Evolutionary conservation across 2,329 filamentous ascomycete genomes (phyloP).

Genomic region (Monosporascus sp.): DNA sequence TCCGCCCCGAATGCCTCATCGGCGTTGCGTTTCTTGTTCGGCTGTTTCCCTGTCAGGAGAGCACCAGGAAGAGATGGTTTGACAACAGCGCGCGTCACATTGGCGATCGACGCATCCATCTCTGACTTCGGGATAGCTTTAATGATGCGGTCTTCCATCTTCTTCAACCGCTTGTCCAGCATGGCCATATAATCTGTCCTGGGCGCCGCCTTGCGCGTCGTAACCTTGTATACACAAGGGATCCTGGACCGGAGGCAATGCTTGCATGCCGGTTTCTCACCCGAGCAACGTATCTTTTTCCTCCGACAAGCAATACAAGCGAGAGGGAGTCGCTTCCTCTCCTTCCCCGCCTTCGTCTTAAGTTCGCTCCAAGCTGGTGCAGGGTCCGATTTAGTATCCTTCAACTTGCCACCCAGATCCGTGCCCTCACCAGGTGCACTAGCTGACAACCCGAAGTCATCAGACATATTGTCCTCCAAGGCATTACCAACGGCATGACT

Average conservation of each 20-base stretch:
- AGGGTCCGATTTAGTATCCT: constrained; percentile 54
- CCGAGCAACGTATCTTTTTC: constrained; percentile 97
- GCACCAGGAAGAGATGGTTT: constrained; percentile 68
- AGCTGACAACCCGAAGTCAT: constrained; percentile 54
- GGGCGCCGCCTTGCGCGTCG: constrained; percentile 86
- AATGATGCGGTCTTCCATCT: constrained; percentile 97
- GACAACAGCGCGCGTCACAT: constrained; percentile 74
- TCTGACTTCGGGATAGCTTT: constrained; percentile 90
- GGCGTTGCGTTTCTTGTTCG: constrained; percentile 71
- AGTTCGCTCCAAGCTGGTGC: constrained; percentile 73
- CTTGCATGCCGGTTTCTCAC: constrained; percentile 96
- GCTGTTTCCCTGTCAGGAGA: constrained; percentile 45
- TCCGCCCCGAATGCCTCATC: constrained; percentile 85
- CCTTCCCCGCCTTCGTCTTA: constrained; percentile 91
- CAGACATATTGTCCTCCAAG: constrained; percentile 48
- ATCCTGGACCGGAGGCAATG: constrained; percentile 90
- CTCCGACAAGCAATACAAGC: constrained; percentile 93
- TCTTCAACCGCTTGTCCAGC: constrained; percentile 90
- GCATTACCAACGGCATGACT: constrained; percentile 40
- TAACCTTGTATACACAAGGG: constrained; percentile 97
- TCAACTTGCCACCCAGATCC: constrained; percentile 48
- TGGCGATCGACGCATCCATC: constrained; percentile 56
- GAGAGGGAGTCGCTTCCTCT: constrained; percentile 84
- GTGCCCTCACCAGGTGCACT: constrained; percentile 45
- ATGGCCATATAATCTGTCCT: constrained; percentile 99